A percentile compares a stretch with the other conserved stretches of the same genome.
Evolutionary conservation across 83 land plant species (phyloP).

Genomic region (Diphasiastrum complanatum): DNA sequence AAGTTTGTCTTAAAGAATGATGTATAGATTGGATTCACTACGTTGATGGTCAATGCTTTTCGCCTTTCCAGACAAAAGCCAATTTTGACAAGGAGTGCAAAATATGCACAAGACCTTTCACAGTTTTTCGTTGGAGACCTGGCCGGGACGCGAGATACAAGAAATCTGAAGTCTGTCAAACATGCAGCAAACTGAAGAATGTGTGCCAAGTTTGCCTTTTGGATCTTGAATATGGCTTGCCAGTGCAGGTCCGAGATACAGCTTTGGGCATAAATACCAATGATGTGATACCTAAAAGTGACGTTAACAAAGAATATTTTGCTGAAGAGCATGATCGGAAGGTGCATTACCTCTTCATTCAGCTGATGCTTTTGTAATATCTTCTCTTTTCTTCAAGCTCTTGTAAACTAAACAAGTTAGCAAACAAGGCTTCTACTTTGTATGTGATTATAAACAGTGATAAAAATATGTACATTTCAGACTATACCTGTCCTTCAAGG

Average conservation of each 20-base stretch:
- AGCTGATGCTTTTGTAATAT: constrained; percentile 10
- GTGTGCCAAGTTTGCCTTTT: constrained; percentile 95
- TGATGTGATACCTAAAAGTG: constrained; percentile 93
- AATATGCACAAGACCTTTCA: constrained; percentile 91
- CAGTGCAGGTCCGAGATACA: constrained; percentile 95
- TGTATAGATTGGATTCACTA: not conserved
- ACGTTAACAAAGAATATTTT: constrained; percentile 91
- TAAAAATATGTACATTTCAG: too few species aligned
- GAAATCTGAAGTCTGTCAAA: constrained; percentile 93
- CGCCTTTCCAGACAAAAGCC: constrained; percentile 72
- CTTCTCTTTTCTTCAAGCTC: too few species aligned
- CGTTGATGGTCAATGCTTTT: not conserved
- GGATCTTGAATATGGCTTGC: constrained; percentile 93
- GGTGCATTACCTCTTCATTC: constrained; percentile 53
- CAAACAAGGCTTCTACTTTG: too few species aligned
- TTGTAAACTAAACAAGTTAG: too few species aligned
- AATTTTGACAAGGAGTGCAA: constrained; percentile 98
- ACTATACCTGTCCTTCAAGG: too few species aligned
- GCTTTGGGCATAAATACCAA: constrained; percentile 73
- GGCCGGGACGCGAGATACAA: constrained; percentile 96
- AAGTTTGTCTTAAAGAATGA: not conserved
- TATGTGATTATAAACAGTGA: too few species aligned
- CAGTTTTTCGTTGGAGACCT: constrained; percentile 97
- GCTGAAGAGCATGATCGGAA: constrained; percentile 96
- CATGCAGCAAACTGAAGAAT: constrained; percentile 94